Evolutionary conservation across 441 rosid genomes (phyloP).

Genomic region (Eugenia klotzschiana): DNA sequence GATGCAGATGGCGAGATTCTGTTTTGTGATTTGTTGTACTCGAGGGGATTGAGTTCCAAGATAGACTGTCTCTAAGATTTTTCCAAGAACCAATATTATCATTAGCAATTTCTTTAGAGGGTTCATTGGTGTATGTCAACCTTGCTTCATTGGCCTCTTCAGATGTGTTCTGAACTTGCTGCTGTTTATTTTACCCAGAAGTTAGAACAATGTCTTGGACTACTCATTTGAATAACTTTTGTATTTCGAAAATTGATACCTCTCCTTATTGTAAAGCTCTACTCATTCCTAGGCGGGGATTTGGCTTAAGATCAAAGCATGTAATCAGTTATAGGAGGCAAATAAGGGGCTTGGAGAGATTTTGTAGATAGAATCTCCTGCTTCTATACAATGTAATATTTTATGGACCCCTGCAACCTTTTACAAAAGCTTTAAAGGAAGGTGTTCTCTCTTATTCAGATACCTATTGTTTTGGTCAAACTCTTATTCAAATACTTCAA

Average conservation of each 20-base stretch:
- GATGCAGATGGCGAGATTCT: background rate
- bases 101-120: background rate
- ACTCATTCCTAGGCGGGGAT: background rate
- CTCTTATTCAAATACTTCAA: background rate
- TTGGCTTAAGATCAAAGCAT: background rate
- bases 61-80: background rate
- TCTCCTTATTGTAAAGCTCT: background rate
- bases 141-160: background rate
- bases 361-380: background rate
- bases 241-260: background rate
- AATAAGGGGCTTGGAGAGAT: background rate
- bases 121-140: background rate
- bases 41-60: background rate
- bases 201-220: background rate
- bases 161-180: background rate
- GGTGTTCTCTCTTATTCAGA: background rate
- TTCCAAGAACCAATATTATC: background rate
- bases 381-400: background rate
- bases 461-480: background rate
- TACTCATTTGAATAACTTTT: background rate
- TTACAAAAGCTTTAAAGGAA: background rate
- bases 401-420: background rate
- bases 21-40: background rate
- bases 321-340: background rate
- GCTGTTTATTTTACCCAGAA: background rate